Evolutionary conservation across 2,329 filamentous ascomycete genomes (phyloP).

Genomic region (Aspergillaceae sp.): DNA sequence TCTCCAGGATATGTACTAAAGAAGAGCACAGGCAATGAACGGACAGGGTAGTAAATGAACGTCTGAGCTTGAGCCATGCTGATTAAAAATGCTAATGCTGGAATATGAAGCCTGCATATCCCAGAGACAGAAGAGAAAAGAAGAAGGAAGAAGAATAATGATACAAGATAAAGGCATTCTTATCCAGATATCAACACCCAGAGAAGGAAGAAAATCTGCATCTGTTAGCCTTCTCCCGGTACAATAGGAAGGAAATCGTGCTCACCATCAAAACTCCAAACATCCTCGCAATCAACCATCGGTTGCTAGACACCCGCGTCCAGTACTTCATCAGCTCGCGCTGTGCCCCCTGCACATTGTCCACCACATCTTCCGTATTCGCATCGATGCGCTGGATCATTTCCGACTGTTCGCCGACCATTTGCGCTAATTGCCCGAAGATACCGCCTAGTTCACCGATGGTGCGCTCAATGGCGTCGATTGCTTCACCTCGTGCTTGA

Average conservation of each 20-base stretch:
- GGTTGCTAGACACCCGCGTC: constrained; percentile 84
- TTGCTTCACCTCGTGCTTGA: constrained; percentile 85
- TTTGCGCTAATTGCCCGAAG: constrained; percentile 86
- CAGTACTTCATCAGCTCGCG: constrained; percentile 95
- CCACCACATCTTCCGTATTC: constrained; percentile 94
- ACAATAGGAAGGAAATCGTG: constrained; percentile 1
- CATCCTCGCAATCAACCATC: constrained; percentile 85
- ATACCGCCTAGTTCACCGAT: constrained; percentile 87
- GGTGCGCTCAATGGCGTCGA: constrained; percentile 92
- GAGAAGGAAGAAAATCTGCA: constrained; percentile 71
- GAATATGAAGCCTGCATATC: constrained; percentile 1
- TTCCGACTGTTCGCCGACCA: constrained; percentile 96
- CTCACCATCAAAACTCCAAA: constrained; percentile 70
- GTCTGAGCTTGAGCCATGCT: constrained; percentile 17
- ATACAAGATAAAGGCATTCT: constrained; percentile 18
- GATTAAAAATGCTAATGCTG: constrained; percentile 9
- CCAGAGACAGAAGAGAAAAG: constrained; percentile 2
- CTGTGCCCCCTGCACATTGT: constrained; percentile 96
- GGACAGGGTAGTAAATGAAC: constrained; percentile 1
- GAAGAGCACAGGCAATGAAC: neutral
- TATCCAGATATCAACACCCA: constrained; percentile 56
- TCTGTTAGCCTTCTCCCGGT: constrained; percentile 28
- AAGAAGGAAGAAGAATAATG: constrained; percentile 16
- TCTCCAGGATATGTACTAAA: constrained; percentile 1
- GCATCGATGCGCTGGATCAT: constrained; percentile 97